A percentile compares a stretch with the other conserved stretches of the same genome.
These are phyloP conservation scores for Cryphonectria japonica DNA, from an alignment of 2,329 filamentous ascomycete genomes.

Conservation along the genomic window DNA sequence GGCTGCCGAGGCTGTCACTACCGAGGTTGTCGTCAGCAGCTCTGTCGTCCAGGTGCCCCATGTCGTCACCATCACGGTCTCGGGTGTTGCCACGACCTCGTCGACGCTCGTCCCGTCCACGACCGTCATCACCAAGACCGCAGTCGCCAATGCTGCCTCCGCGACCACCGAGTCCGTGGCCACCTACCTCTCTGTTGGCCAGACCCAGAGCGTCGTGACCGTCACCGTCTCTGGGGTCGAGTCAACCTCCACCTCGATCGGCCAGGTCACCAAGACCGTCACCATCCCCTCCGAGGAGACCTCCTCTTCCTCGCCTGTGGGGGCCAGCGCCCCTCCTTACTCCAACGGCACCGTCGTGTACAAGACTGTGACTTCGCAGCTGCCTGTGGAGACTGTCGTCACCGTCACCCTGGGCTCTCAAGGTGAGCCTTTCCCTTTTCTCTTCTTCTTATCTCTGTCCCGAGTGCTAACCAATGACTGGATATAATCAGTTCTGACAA, in stretches of 20 bases:
- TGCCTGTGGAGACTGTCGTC: constrained; percentile 27
- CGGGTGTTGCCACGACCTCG: constrained; percentile 15
- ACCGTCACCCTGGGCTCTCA: constrained; percentile 27
- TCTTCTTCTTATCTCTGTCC: background rate
- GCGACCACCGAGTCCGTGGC: constrained; percentile 13
- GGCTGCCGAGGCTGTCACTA: constrained; percentile 10
- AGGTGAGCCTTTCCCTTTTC: background rate
- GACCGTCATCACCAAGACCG: constrained; percentile 13
- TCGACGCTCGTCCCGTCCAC: constrained; percentile 23
- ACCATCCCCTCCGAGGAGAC: constrained; percentile 2
- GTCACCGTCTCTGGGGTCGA: constrained; percentile 18
- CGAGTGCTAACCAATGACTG: background rate
- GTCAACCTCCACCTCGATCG: constrained; percentile 11
- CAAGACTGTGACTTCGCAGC: constrained; percentile 14
- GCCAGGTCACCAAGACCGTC: constrained; percentile 16
- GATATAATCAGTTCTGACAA: constrained; percentile 13
- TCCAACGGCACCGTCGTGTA: constrained; percentile 14
- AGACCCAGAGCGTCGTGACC: constrained; percentile 14
- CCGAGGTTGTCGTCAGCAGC: constrained; percentile 18
- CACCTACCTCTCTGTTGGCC: constrained; percentile 11
- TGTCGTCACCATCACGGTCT: constrained; percentile 22
- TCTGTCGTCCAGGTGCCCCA: constrained; percentile 22
- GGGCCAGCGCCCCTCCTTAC: background rate
- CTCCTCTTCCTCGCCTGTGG: constrained; percentile 6
- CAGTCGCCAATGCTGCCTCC: background rate